Evolutionary conservation across 2,329 filamentous ascomycete genomes (phyloP), one percentile per base, ranked within the genome.

Genomic region (Herpotrichia juniperi): DNA sequence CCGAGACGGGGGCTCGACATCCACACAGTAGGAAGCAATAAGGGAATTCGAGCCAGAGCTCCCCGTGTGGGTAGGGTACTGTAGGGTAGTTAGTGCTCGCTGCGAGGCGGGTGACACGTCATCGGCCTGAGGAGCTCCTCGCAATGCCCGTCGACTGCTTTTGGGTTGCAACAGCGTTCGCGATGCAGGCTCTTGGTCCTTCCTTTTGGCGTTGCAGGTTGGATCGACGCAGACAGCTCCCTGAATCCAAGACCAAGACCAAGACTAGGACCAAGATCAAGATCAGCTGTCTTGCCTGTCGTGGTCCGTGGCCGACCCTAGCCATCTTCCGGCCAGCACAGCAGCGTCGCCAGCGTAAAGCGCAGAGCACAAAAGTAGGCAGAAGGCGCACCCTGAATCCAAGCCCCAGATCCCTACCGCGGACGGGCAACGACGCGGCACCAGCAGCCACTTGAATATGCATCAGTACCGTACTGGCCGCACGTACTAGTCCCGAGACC

Each of bases 361-460:
- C 62, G 59, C 57, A 50, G 46, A 58, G 58, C 56, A 64, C 62
- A 57, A 39, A 17, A 39, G 7, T 7, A 35, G 59, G 28, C 59
- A 56, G 45, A 62, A 59, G 55, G 56, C 62, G 61, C 61, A 61
- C 65, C 61, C 58, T 64, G 57, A 67, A 62, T 61, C 69, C 63
- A 66, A 53, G 50, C 62, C 63, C 65, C 64, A 66, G 66, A 71
- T 68, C 67, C 68, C 62, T 71, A 64, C 66, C 64, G 32, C 40
- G 34, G 62, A 59, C 64, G 63, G 62, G 67, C 63, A 63, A 58
- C 61, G 54, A 58, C 58, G 59, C 52, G 57, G 49, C 46, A n/a
- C 24, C 30, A 46, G 46, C 8, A 42, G 51, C 35, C 31, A 46
- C 48, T 32, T 62, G 62, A n/a, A 60, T 59, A 66, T 66, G 63